A percentile compares a stretch with the other conserved stretches of the same genome.
Conservation (phyloP, 1,139 yeast genomes). For the Saccharomycopsis crataegensis region DNA sequence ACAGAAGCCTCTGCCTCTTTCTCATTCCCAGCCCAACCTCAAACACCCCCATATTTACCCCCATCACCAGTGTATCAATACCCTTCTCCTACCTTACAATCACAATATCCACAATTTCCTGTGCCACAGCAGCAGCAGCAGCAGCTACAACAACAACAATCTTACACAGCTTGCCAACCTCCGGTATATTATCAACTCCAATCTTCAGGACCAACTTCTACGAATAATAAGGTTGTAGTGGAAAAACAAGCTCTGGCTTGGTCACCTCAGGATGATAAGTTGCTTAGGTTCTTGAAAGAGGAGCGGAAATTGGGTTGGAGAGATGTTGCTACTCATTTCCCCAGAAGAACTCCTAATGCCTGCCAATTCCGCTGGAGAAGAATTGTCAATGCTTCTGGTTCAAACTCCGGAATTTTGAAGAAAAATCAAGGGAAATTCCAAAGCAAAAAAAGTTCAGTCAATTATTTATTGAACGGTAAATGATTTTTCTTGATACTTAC, state of each 20-base stretch:
- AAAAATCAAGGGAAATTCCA: neutral
- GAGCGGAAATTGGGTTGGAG: slow-evolving; percentile 73
- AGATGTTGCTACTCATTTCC: slow-evolving; percentile 65
- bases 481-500: neutral
- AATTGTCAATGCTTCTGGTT: slow-evolving; percentile 26
- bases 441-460: slow-evolving; percentile 5
- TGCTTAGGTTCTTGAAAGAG: slow-evolving; percentile 64
- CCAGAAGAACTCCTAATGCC: slow-evolving; percentile 71
- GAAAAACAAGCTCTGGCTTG: slow-evolving; percentile 36
- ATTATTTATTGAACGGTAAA: slow-evolving; percentile 6
- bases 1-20: neutral
- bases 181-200: neutral
- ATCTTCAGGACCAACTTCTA: neutral
- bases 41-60: slow-evolving; percentile 3
- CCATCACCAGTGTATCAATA: slow-evolving; percentile 4
- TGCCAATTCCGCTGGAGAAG: slow-evolving; percentile 82
- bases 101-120: neutral
- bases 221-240: neutral
- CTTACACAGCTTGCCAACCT: neutral
- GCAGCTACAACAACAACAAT: neutral
- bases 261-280: slow-evolving; percentile 69
- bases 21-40: neutral
- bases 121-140: neutral
- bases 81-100: neutral
- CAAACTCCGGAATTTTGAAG: neutral